Evolutionary conservation across 2,329 filamentous ascomycete species (phyloP), one percentile per base, ranked within the genome.

Genomic region (Clonostachys sp.): DNA sequence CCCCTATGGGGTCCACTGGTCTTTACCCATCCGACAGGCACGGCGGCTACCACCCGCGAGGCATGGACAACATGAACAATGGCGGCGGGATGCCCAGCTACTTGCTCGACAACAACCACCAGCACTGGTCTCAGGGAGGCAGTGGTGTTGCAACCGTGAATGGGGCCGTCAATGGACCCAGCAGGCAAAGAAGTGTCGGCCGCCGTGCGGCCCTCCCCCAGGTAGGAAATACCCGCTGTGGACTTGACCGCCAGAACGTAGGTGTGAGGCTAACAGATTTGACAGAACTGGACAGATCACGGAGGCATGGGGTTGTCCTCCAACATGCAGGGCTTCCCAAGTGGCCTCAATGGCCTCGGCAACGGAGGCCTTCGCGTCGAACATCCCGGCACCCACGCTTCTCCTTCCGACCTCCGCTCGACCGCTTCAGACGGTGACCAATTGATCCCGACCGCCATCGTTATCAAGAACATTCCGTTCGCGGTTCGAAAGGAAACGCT

Each of bases 381-480:
- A 24, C 67, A 66, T 46, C 62, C 62, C 24, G 67, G 64, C 50
- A 61, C 67, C 12, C 70, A 72, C 49, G 55, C 62, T 44, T 68
- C 69, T 12, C 68, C 68, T 14, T 57, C 57, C 41, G 66, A 70
- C 53, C 53, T 72, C 49, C 61, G 72, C 67, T 71, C 60, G 49
- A 70, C 53, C 56, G 41, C 48, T 34, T 73, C 58, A 60, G 79
- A 83, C 43, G 78, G 83, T 48, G 92, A 96, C 56, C 92, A 97
- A 71, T 81, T 99, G 51, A 99, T 99, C 50, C 92, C 92, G 4
- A 99, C 94, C 5, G 94, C 94, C 47, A 97, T 99, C 58, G 94
- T 99, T 50, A 97, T 99, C 71, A 99, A 99, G 74, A 99, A 99
- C 64, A 99, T 99, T 36, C 94, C 95, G 0, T 99, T 99, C 65